Evolutionary conservation across 225 moss, liverwort and hornwort species (phyloP).

Genomic region (Lunularia cruciata): DNA sequence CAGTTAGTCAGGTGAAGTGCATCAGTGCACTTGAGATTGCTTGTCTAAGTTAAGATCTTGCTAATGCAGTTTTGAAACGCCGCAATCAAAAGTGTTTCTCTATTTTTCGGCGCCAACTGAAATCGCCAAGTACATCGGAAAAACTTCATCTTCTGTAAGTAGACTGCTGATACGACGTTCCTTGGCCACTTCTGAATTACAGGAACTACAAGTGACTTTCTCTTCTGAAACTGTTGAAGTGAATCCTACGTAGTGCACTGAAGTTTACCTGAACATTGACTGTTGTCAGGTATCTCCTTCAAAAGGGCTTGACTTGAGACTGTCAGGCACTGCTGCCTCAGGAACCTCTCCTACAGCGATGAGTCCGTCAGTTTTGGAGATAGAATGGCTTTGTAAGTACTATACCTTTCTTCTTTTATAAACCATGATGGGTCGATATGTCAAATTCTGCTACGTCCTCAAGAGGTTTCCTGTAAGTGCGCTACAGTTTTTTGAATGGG

Average conservation of each 20-base stretch:
- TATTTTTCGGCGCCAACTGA: constrained; percentile 67
- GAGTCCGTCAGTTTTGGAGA: constrained; percentile 70
- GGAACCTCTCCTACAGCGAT: constrained; percentile 65
- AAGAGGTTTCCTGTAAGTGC: too few relatives aligned
- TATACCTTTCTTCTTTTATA: too few relatives aligned
- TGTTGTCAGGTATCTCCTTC: constrained; percentile 53
- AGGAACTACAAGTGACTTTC: not conserved
- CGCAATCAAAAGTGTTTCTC: constrained; percentile 63
- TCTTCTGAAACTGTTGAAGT: too few relatives aligned
- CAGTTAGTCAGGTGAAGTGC: too few relatives aligned
- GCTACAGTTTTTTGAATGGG: not conserved
- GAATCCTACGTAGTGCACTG: too few relatives aligned
- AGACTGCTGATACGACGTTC: not conserved
- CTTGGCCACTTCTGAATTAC: not conserved
- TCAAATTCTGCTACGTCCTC: too few relatives aligned
- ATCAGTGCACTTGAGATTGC: not conserved
- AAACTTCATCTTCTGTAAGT: constrained; percentile 56
- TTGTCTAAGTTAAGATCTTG: not conserved
- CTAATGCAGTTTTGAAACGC: constrained; percentile 68
- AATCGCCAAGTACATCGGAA: constrained; percentile 53
- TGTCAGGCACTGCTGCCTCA: constrained; percentile 57
- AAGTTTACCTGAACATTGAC: not conserved
- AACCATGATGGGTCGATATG: too few relatives aligned
- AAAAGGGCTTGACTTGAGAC: constrained; percentile 66
- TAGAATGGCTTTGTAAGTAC: constrained; percentile 74